Evolutionary conservation across 2,329 filamentous ascomycete species (phyloP).

Genomic region (Fusarium avenaceum): DNA sequence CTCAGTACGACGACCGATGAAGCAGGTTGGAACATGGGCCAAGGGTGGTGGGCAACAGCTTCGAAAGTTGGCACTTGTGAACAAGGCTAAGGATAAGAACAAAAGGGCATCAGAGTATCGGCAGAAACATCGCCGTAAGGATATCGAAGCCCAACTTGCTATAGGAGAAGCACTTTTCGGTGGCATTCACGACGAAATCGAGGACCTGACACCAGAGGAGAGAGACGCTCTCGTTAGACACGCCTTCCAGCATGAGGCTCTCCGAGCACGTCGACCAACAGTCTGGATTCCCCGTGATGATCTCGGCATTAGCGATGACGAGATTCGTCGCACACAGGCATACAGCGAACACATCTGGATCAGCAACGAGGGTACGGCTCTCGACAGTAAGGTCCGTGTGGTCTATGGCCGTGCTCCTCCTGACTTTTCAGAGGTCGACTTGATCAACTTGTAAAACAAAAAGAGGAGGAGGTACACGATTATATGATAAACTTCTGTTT

Average conservation of each 20-base stretch:
- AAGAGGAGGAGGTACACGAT: too few relatives aligned
- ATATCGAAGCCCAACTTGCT: conserved; percentile 78
- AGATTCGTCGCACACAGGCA: conserved; percentile 81
- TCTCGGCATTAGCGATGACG: conserved; percentile 90
- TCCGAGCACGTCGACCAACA: conserved; percentile 85
- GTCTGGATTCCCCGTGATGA: conserved; percentile 96
- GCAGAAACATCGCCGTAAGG: conserved; percentile 64
- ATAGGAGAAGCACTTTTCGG: conserved; percentile 88
- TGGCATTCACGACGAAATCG: conserved; percentile 90
- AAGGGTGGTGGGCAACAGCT: conserved; percentile 64
- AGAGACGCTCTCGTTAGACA: conserved; percentile 86
- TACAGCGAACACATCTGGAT: conserved; percentile 90
- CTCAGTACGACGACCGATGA: conserved; percentile 60
- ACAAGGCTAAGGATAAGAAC: conserved; percentile 45
- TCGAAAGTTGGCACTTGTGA: conserved; percentile 54
- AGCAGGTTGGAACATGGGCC: conserved; percentile 56
- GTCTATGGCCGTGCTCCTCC: conserved; percentile 88
- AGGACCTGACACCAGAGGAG: conserved; percentile 91
- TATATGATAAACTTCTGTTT: too few relatives aligned
- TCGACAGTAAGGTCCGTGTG: conserved; percentile 86
- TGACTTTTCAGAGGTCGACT: conserved; percentile 88
- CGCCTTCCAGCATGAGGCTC: conserved; percentile 90
- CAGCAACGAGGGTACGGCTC: conserved; percentile 89
- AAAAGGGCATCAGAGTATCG: conserved; percentile 63
- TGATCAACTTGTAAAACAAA: conserved; percentile 70